These are phyloP conservation scores for Aureobasidium zeae DNA, from an alignment of 2,329 filamentous ascomycete genomes.

Conservation along the genomic window DNA sequence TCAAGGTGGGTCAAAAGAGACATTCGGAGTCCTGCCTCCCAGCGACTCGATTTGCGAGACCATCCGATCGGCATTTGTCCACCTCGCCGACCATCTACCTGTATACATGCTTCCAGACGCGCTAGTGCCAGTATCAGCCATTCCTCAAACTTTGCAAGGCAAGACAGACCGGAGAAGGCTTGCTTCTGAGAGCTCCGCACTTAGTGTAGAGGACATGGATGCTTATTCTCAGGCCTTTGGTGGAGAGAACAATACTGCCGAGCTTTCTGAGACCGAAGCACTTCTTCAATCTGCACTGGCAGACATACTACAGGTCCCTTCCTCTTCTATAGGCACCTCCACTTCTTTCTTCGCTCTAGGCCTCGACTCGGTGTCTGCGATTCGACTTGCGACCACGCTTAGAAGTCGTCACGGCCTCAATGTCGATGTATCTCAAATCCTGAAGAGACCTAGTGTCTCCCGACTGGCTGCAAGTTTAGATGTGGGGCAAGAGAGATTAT, in stretches of 20 bases:
- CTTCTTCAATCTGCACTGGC: constrained; percentile 49
- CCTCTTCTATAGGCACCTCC: constrained; percentile 47
- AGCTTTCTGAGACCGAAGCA: constrained; percentile 49
- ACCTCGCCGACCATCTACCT: constrained; percentile 51
- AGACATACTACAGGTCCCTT: constrained; percentile 39
- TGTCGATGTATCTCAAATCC: constrained; percentile 57
- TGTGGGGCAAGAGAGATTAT: constrained; percentile 21
- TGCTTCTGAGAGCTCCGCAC: constrained; percentile 35
- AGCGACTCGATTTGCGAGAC: constrained; percentile 22
- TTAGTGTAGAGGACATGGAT: constrained; percentile 42
- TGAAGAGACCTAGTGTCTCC: constrained; percentile 59
- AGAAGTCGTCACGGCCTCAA: constrained; percentile 39
- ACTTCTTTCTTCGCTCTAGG: constrained; percentile 71
- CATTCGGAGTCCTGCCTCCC: constrained; percentile 34
- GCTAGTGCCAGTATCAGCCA: constrained; percentile 56
- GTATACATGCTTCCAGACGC: constrained; percentile 71
- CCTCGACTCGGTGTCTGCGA: constrained; percentile 74
- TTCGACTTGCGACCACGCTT: constrained; percentile 55
- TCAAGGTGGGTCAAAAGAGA: constrained; percentile 14
- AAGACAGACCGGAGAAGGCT: constrained; percentile 60
- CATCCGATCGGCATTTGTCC: constrained; percentile 44
- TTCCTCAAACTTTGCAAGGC: constrained; percentile 66
- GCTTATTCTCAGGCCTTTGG: constrained; percentile 28
- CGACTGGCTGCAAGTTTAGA: constrained; percentile 42
- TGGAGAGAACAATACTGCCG: constrained; percentile 28